phyloP scores from a whole-genome alignment of 441 rosid genomes.

The Omphalea diandra region DNA sequence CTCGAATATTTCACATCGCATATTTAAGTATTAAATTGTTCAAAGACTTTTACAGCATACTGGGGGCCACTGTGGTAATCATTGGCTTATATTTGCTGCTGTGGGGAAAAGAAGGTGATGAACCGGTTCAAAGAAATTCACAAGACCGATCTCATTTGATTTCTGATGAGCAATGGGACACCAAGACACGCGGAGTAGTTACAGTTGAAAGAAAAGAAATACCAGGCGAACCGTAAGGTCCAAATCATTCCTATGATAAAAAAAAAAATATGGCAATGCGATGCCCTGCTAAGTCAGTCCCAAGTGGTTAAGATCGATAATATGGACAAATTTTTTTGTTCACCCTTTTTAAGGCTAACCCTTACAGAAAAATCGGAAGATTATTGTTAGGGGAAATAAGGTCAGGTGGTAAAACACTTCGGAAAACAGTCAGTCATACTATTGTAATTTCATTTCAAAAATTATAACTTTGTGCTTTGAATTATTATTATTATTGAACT shows the following conservation, averaged over 20 bases:
- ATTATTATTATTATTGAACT: no score
- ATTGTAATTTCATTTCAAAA: no score
- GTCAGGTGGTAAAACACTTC: no score
- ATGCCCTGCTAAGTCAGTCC: neutral
- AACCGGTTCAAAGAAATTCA: constrained; percentile 16
- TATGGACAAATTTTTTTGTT: neutral
- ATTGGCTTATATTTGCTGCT: constrained; percentile 55
- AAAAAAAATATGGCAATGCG: neutral
- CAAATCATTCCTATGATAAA: neutral
- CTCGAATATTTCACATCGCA: neutral
- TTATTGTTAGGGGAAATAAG: no score
- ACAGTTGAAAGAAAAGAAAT: constrained; percentile 21
- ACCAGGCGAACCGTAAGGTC: constrained; percentile 19
- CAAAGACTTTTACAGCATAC: constrained; percentile 38
- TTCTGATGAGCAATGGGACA: constrained; percentile 22
- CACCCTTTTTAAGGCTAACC: neutral
- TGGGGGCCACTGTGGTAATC: constrained; percentile 52
- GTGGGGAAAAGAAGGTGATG: constrained; percentile 63
- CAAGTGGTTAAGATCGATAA: neutral
- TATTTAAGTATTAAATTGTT: neutral
- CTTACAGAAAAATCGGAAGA: no score
- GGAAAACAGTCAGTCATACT: no score
- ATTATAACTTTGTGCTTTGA: no score
- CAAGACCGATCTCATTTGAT: constrained; percentile 16
- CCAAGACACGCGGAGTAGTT: constrained; percentile 12